Evolutionary conservation across 345 rosid genomes (phyloP).

Genomic region (Hypericum androsaemum): DNA sequence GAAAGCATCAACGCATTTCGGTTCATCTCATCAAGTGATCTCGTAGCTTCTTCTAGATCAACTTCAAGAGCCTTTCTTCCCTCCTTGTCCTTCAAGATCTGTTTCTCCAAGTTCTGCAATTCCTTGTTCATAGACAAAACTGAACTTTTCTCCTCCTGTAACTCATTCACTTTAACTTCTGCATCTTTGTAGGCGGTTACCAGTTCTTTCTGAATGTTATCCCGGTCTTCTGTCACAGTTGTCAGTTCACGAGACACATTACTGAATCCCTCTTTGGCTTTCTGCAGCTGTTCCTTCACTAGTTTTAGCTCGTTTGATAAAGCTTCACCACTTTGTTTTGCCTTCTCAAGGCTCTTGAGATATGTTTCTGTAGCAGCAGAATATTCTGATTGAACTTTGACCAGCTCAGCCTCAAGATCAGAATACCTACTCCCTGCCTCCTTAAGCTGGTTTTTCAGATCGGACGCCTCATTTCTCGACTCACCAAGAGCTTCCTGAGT

Average conservation of each 20-base stretch:
- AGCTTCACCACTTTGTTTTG: conserved; percentile 29
- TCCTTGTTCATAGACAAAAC: conserved; percentile 48
- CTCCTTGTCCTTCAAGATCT: conserved; percentile 50
- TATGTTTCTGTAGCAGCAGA: conserved; percentile 33
- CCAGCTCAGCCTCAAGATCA: conserved; percentile 58
- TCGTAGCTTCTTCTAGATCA: conserved; percentile 79
- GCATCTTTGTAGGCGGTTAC: conserved; percentile 46
- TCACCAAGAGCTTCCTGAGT: conserved; percentile 35
- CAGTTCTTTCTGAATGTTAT: conserved; percentile 49
- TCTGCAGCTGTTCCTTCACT: conserved; percentile 41
- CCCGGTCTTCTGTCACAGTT: conserved; percentile 35
- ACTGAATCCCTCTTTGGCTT: conserved; percentile 41
- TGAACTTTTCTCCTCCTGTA: conserved; percentile 41
- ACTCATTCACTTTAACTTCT: conserved; percentile 45
- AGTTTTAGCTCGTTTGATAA: conserved; percentile 42
- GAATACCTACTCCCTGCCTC: conserved; percentile 33
- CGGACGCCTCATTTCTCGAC: conserved; percentile 44
- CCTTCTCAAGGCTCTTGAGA: conserved; percentile 39
- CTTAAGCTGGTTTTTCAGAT: conserved; percentile 42
- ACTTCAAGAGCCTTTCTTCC: conserved; percentile 56
- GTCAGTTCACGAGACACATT: conserved; percentile 33
- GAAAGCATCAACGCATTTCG: conserved; percentile 52
- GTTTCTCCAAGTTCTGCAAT: conserved; percentile 56
- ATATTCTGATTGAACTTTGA: conserved; percentile 37
- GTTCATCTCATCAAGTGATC: conserved; percentile 80